A percentile compares a stretch with the other conserved stretches of the same genome.
Evolutionary conservation across 2,329 filamentous ascomycete species (phyloP).

Genomic region (Ophiostoma quercus): DNA sequence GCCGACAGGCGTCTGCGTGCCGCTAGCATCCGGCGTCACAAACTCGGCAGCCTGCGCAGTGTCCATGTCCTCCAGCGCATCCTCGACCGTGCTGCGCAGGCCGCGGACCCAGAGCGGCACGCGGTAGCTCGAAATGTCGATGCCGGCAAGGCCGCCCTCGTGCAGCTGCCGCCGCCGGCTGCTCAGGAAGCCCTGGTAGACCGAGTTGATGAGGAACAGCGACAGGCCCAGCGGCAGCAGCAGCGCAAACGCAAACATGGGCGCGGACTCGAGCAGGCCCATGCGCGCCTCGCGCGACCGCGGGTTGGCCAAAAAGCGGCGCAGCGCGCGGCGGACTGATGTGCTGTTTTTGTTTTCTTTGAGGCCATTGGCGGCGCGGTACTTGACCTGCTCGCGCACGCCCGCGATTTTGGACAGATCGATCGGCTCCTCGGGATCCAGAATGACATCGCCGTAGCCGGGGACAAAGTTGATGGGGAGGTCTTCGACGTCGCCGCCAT

Average conservation of each 20-base stretch:
- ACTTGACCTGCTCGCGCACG: slow-evolving; percentile 4
- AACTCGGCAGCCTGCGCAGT: slow-evolving; percentile 66
- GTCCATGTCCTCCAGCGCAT: slow-evolving; percentile 69
- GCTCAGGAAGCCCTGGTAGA: slow-evolving; percentile 70
- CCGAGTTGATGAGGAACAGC: slow-evolving; percentile 69
- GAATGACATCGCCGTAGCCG: slow-evolving; percentile 68
- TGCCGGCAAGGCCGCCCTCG: slow-evolving; percentile 62
- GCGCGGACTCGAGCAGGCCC: slow-evolving; percentile 29
- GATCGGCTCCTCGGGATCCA: slow-evolving; percentile 63
- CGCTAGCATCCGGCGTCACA: slow-evolving; percentile 47
- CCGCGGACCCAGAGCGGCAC: slow-evolving; percentile 71
- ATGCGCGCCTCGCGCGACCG: slow-evolving; percentile 23
- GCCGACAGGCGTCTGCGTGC: background rate
- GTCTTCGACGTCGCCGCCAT: slow-evolving; percentile 49
- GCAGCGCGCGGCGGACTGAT: slow-evolving; percentile 17
- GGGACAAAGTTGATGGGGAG: slow-evolving; percentile 67
- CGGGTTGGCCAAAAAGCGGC: slow-evolving; percentile 22
- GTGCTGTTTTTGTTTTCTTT: background rate
- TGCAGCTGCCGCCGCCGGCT: slow-evolving; percentile 70
- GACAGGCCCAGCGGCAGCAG: slow-evolving; percentile 68
- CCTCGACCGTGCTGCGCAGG: slow-evolving; percentile 69
- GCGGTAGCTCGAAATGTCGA: slow-evolving; percentile 65
- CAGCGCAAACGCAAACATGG: slow-evolving; percentile 59
- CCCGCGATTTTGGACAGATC: slow-evolving; percentile 10
- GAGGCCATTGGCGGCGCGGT: slow-evolving; percentile 14